Evolutionary conservation across 371 early-diverging fungal species (phyloP).

Genomic region (Chytridium lagenaria): DNA sequence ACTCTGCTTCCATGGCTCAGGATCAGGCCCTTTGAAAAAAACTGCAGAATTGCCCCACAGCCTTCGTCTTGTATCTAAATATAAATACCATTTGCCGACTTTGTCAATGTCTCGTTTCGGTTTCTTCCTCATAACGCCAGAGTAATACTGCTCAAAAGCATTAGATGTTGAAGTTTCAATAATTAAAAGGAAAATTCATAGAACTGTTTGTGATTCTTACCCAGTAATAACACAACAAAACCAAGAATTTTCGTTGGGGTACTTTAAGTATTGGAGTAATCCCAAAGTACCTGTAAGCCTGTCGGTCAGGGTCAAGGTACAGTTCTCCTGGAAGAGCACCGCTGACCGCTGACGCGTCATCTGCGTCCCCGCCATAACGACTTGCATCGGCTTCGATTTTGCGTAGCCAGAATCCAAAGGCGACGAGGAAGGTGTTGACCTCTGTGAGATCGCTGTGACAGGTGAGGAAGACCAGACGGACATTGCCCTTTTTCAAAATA

Average conservation of each 20-base stretch:
- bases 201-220: no score
- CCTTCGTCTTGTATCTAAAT: neutral
- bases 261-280: neutral
- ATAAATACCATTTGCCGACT: neutral
- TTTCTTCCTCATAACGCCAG: neutral
- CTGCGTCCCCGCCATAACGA: neutral
- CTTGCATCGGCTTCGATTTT: neutral
- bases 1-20: neutral
- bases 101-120: neutral
- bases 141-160: neutral
- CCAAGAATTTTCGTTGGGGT: neutral
- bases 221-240: neutral
- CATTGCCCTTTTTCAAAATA: neutral
- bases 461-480: slow-evolving; percentile 17
- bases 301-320: slow-evolving; percentile 10
- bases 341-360: neutral
- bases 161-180: no score
- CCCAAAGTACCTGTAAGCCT: slow-evolving; percentile 16
- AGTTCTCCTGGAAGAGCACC: slow-evolving; percentile 18
- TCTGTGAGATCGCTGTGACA: slow-evolving; percentile 21
- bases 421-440: slow-evolving; percentile 10
- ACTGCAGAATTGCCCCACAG: neutral
- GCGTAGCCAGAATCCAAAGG: slow-evolving; percentile 15
- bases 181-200: no score
- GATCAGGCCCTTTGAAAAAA: neutral